A percentile compares a stretch with the other conserved stretches of the same genome.
phyloP scores from a whole-genome alignment of 352 stramenopile species.

The Pythium pyrilobum region DNA sequence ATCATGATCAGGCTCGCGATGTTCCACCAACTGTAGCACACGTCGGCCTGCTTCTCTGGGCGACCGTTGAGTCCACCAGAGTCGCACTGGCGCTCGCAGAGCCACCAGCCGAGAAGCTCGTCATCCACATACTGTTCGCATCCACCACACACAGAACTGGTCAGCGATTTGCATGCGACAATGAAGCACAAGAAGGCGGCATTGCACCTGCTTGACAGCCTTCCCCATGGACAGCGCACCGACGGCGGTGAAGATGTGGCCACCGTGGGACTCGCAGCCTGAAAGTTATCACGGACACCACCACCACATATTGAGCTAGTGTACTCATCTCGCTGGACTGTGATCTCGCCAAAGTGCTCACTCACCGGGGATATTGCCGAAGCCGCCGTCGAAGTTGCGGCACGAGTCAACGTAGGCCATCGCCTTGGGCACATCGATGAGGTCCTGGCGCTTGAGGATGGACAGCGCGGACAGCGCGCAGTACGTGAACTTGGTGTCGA shows the following conservation, averaged over 20 bases:
- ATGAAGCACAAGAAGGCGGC: neutral
- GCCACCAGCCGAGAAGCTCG: conserved; percentile 94
- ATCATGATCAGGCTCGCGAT: conserved; percentile 96
- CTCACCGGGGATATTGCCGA: conserved; percentile 72
- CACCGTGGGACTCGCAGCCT: conserved; percentile 97
- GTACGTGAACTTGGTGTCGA: conserved; percentile 99
- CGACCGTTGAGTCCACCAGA: conserved; percentile 92
- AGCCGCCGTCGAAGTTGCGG: conserved; percentile 97
- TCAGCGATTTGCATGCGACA: neutral
- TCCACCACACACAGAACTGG: neutral
- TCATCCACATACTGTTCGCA: conserved; percentile 64
- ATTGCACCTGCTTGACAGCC: conserved; percentile 33
- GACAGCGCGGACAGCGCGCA: conserved; percentile 95
- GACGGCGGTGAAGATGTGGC: conserved; percentile 97
- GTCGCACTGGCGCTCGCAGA: conserved; percentile 98
- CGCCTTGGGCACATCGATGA: conserved; percentile 87
- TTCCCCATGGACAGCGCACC: conserved; percentile 91
- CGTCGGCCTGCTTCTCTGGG: conserved; percentile 99
- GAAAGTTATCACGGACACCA: too few species aligned
- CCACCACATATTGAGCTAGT: too few species aligned
- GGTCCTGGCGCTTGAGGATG: conserved; percentile 86
- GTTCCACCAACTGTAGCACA: conserved; percentile 99
- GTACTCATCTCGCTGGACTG: too few species aligned
- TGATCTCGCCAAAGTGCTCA: neutral
- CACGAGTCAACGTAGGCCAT: conserved; percentile 94